Percentiles rank a stretch among this genome's conserved stretches.
phyloP scores from a whole-genome alignment of 2,329 filamentous ascomycete species.

The Colletotrichum agaves region DNA sequence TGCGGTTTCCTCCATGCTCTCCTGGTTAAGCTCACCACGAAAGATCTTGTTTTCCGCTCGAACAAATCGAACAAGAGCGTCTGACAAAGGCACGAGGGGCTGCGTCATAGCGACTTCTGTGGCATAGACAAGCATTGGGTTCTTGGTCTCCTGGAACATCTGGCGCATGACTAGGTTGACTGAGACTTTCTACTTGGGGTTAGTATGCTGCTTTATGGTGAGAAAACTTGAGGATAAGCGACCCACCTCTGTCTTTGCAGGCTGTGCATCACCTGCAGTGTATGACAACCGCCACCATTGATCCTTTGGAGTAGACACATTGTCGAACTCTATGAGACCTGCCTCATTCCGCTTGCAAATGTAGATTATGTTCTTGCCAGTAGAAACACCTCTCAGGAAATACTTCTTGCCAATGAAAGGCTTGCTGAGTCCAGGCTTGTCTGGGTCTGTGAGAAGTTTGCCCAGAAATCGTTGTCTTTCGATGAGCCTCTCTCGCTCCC shows the following conservation, averaged over 20 bases:
- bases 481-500: constrained; percentile 46
- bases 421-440: constrained; percentile 48
- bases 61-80: constrained; percentile 57
- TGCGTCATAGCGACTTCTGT: constrained; percentile 58
- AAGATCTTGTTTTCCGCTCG: constrained; percentile 64
- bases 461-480: constrained; percentile 52
- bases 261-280: constrained; percentile 49
- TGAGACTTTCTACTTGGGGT: constrained; percentile 56
- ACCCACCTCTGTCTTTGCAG: constrained; percentile 62
- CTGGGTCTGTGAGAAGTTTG: constrained; percentile 51
- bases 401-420: constrained; percentile 59
- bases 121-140: constrained; percentile 63
- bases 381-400: constrained; percentile 62
- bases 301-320: constrained; percentile 48
- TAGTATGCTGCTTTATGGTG: constrained; percentile 15
- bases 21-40: constrained; percentile 58
- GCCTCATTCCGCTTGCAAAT: constrained; percentile 57
- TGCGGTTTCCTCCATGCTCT: constrained; percentile 42
- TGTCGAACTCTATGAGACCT: constrained; percentile 56
- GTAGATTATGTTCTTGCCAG: constrained; percentile 59
- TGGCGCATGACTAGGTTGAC: constrained; percentile 57
- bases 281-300: constrained; percentile 69
- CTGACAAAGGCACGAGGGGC: constrained; percentile 50
- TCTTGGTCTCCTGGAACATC: constrained; percentile 60
- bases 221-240: not conserved